Evolutionary conservation across 2,329 filamentous ascomycete species (phyloP), one percentile per base, ranked within the genome.

Genomic region (Calonectria pseudoreteaudii): DNA sequence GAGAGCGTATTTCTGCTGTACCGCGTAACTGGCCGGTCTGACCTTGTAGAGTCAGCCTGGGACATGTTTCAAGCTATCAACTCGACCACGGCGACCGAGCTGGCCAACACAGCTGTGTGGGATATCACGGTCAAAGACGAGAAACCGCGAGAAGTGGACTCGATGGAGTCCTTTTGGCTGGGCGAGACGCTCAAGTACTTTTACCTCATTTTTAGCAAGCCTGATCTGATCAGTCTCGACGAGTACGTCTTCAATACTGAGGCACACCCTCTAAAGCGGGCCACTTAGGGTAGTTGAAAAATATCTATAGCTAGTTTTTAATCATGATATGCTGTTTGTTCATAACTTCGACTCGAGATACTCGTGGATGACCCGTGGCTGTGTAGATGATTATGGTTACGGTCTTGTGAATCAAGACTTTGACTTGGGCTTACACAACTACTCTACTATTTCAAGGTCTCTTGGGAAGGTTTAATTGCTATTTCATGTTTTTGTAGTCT

Each of bases 1-100:
- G 88, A 89, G 81, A 88, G 87, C 76, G 83, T 91, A 16, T 91
- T 91, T 72, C 78, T 90, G 58, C 84, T 90, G 77, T 90, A 90
- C 75, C 86, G 89, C 47, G 84, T 88, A 73, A 91, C 89, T 0
- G 89, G 88, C 1, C 82, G 86, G 26, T 60, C 81, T 14, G 84
- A 87, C 70, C 86, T 86, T 69, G 84, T 85, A 68, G 88, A 90
- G 26, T 84, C 85, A 47, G 89, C 89, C 0, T 91, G 89, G 89
- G 80, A 80, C n/a, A 90, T 91, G 89, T 91, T 87, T 75, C 80
- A 83, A 73, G 84, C 88, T 0, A 86, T 90, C 30, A 84, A 86
- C 44, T 84, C 84, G 13, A 83, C 85, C 4, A 90, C 89, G 9
- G 83, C 83, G 76, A 90, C 88, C 0, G 80, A 85, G 31, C 78